A percentile compares a stretch with the other conserved stretches of the same genome.
phyloP scores from a whole-genome alignment of 352 stramenopile genomes.

The Thalassiosira livingstoniorum region DNA sequence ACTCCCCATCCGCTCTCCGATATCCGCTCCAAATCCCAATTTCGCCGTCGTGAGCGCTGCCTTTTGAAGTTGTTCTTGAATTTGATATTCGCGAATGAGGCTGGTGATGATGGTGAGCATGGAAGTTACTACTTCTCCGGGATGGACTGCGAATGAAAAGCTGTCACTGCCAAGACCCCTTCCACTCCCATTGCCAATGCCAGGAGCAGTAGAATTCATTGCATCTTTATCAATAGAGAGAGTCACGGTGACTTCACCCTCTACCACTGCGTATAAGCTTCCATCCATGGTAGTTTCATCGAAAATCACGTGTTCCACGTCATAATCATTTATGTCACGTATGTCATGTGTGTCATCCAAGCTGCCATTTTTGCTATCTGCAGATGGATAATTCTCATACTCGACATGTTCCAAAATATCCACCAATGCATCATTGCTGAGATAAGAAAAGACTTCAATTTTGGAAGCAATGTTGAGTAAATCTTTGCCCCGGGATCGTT shows the following conservation, averaged over 20 bases:
- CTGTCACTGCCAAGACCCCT: background rate
- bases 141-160: constrained; percentile 34
- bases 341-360: too few species aligned
- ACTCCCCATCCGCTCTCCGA: too few species aligned
- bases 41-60: background rate
- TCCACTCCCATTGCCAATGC: background rate
- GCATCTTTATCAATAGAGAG: constrained; percentile 18
- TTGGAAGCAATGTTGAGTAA: constrained; percentile 45
- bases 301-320: constrained; percentile 29
- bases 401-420: constrained; percentile 52
- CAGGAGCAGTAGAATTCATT: background rate
- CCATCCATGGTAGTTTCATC: constrained; percentile 51
- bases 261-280: constrained; percentile 59
- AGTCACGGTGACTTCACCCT: constrained; percentile 41
- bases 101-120: constrained; percentile 56
- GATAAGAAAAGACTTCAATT: constrained; percentile 64
- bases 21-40: too few species aligned
- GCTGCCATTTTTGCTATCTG: too few species aligned
- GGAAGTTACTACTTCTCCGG: constrained; percentile 62
- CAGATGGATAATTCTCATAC: constrained; percentile 37
- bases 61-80: constrained; percentile 19
- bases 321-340: too few species aligned
- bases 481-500: constrained; percentile 19
- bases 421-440: constrained; percentile 50
- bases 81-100: constrained; percentile 50